Percentiles rank a stretch among this genome's conserved stretches.
Conservation (phyloP, 2,329 filamentous ascomycete genomes). For the Tolypocladium pustulatum region DNA sequence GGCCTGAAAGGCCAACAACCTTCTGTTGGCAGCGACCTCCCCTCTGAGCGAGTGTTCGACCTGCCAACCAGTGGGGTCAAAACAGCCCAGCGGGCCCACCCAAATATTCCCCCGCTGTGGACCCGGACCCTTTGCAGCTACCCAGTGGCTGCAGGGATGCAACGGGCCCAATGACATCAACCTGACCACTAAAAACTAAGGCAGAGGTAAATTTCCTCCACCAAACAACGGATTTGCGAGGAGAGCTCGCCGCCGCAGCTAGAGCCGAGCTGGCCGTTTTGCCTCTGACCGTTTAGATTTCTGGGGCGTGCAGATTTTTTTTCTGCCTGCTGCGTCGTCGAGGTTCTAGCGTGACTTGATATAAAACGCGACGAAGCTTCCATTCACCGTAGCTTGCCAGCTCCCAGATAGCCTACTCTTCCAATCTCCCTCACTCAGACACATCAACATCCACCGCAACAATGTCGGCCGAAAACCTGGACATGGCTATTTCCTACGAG, state of each 20-base stretch:
- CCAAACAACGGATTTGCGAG: background rate
- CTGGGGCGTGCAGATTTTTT: background rate
- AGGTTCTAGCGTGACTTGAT: background rate
- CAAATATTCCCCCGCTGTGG: background rate
- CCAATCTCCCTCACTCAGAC: background rate
- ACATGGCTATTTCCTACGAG: conserved; percentile 52
- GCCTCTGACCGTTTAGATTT: background rate
- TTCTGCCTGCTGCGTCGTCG: background rate
- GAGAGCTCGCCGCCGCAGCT: background rate
- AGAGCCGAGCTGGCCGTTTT: background rate
- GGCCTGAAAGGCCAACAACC: too few relatives aligned
- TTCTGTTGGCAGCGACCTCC: too few relatives aligned
- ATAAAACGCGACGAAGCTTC: background rate
- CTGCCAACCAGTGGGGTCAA: background rate
- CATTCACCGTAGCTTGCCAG: background rate
- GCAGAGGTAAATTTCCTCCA: background rate
- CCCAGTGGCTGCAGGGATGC: background rate
- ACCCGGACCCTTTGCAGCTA: background rate
- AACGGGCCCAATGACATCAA: conserved; percentile 4
- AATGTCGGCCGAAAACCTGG: conserved; percentile 25
- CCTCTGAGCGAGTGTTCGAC: too few relatives aligned
- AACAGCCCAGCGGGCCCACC: background rate
- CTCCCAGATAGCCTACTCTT: background rate
- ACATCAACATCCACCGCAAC: conserved; percentile 4
- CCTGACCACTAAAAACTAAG: conserved; percentile 1